Base-by-base conservation (phyloP, 2,329 filamentous ascomycete species). In the Botrytis porri region DNA sequence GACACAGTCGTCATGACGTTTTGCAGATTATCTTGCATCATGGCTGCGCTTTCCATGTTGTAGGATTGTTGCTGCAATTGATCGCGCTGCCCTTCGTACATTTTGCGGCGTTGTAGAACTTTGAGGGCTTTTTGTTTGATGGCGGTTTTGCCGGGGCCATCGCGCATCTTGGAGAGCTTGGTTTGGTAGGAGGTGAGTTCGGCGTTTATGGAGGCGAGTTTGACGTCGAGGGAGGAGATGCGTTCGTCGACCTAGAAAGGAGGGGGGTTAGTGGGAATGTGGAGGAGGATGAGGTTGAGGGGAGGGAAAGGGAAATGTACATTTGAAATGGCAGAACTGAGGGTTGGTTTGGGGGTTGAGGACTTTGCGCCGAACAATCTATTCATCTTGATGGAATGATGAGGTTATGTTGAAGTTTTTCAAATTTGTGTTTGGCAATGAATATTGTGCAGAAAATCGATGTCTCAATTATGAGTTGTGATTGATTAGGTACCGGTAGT, bases 11-110 rank as follows among this genome's bases (percentile, higher is more conserved):
- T 97, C 95, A 98, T 98, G 76, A 96, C 95, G 83, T 98, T 98
- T 83, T 97, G 96, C 70, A 99, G 88, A 81, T 98, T 98, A 84
- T 98, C 95, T 85, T 97, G 94, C 95, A 98, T 98, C 88, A 95
- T 97, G 81, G 93, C 92, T 4, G 95, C 95, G 84, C 98, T 95
- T 84, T 98, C 95, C 95, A 99, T 98, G 84, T 98, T 98, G 95
- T 95, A 98, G 35, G 93, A 93, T 84, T 99, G 96, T 77, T 92
- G 88, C 84, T 97, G 93, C 71, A 98, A 90, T 84, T 98, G 95
- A 80, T 98, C 94, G 77, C 95, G 93, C 83, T 98, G 94, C 5
- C 89, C 87, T 84, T 99, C 96, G 89, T 97, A 97, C 83, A 95
- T 92, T 82, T 97, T 97, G 78, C 95, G 92, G 74, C 94, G 92